These are phyloP conservation scores for Dendryphion nanum DNA, from an alignment of 2,329 filamentous ascomycete genomes.

Conservation along the genomic window DNA sequence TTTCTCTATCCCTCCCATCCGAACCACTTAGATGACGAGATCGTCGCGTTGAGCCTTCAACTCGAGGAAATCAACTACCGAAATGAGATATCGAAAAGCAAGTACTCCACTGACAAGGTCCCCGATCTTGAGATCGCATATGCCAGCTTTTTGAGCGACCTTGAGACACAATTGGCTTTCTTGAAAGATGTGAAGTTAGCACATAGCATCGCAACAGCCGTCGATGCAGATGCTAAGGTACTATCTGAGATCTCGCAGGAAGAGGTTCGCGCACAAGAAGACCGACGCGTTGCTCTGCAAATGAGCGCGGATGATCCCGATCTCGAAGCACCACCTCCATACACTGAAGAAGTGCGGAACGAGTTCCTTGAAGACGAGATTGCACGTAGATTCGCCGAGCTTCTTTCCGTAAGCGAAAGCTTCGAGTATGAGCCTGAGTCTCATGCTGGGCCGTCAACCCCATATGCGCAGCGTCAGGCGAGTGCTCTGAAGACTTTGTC, in stretches of 20 bases:
- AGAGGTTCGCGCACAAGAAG: conserved; percentile 3
- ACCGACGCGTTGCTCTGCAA: conserved; percentile 4
- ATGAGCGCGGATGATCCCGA: conserved; percentile 5
- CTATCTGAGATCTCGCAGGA: conserved; percentile 3
- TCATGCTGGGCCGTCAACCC: conserved; percentile 1
- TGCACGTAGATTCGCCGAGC: background rate
- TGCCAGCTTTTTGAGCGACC: conserved; percentile 1
- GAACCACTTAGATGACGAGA: conserved; percentile 7
- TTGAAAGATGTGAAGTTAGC: conserved; percentile 9
- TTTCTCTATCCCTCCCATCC: conserved; percentile 1
- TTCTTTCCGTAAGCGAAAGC: background rate
- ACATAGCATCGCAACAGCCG: conserved; percentile 6
- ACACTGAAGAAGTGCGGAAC: conserved; percentile 1
- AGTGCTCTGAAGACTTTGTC: conserved; percentile 2
- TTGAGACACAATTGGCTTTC: conserved; percentile 3
- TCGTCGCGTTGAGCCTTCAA: conserved; percentile 7
- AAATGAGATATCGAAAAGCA: conserved; percentile 2
- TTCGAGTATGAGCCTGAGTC: background rate
- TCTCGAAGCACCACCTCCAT: conserved; percentile 5
- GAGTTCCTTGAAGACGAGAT: conserved; percentile 3
- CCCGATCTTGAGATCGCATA: conserved; percentile 6
- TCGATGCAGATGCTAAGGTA: conserved; percentile 6
- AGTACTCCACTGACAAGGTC: conserved; percentile 3
- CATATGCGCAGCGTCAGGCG: conserved; percentile 3
- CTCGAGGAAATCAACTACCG: conserved; percentile 7